Percentiles rank a stretch among this genome's conserved stretches.
These are phyloP conservation scores for Gaeumannomyces sp. DNA, from an alignment of 2,329 filamentous ascomycete genomes.

Conservation along the genomic window DNA sequence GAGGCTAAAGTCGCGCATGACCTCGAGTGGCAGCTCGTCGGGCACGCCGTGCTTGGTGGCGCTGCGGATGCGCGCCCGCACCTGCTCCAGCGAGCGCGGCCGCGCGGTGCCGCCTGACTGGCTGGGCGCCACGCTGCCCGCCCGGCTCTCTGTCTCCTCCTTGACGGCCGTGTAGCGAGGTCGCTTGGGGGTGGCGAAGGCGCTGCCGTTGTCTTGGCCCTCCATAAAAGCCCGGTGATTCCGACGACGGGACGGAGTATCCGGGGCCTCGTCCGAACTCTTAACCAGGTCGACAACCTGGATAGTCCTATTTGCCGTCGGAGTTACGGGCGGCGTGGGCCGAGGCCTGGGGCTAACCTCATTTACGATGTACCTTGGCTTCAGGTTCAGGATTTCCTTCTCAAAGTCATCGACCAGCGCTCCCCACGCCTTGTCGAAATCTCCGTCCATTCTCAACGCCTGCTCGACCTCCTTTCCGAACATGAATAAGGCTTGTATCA, in stretches of 20 bases:
- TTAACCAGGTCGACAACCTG: conserved; percentile 9
- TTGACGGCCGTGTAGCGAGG: conserved; percentile 18
- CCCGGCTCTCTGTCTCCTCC: conserved; percentile 14
- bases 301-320: not conserved
- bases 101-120: not conserved
- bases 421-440: conserved; percentile 40
- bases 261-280: conserved; percentile 10
- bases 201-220: conserved; percentile 7
- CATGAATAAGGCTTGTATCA: conserved; percentile 51
- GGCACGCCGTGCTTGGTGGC: conserved; percentile 53
- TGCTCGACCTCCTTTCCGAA: conserved; percentile 50
- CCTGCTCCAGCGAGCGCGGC: conserved; percentile 32
- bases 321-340: conserved; percentile 1
- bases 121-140: not conserved
- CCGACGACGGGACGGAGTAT: conserved; percentile 12
- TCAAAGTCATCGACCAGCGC: conserved; percentile 46
- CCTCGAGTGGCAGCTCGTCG: conserved; percentile 51
- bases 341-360: not conserved
- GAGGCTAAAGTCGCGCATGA: conserved; percentile 52
- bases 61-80: conserved; percentile 47
- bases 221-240: conserved; percentile 13
- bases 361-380: conserved; percentile 39
- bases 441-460: conserved; percentile 37
- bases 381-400: conserved; percentile 36
- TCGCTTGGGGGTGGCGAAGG: conserved; percentile 10